Evolutionary conservation across 805 yeast species (phyloP), one percentile per base, ranked within the genome.

Genomic region (Osmozyma mogii): DNA sequence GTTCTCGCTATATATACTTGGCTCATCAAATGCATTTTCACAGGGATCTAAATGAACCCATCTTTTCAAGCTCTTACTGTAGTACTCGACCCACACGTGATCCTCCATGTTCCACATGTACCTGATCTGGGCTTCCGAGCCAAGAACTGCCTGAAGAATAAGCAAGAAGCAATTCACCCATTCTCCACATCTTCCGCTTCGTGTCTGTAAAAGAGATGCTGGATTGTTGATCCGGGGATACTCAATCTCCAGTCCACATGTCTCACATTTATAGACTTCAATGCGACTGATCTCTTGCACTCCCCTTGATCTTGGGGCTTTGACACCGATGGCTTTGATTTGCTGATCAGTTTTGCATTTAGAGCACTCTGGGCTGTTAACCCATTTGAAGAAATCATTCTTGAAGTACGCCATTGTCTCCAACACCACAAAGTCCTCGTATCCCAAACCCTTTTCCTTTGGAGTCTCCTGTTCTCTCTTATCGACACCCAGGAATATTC

Each of bases 81-180:
- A 88, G 44, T 81, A 79, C 48, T 89, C 97, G 45, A 94, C 81
- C 97, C 97, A 89, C 1, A 84, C 96, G 51, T 89, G 97, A 50
- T 89, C 97, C 50, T 89, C 97, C 6, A 71, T 61, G 51, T 85
- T 87, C 94, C 94, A 84, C 2, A 88, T 59, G 46, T 80, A 87
- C 29, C 97, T 57, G 9, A 55, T 35, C 20, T 41, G 41, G 10
- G 46, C 37, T 13, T 49, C 54, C 2, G 47, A 31, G 1, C 73
- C 72, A 16, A 74, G 61, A 24, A 88, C 57, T 0, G 95, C 74
- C 16, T 76, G 65, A 31, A 88, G 56, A 2, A 87, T 56, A 20
- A 84, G 58, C 25, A 82, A 67, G 49, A 88, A 87, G 38, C 89
- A 75, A 43, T 83, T 82, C 32, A 88, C 89, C 94, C 95, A 89